phyloP scores from a whole-genome alignment of 2,329 filamentous ascomycete species.

The Akanthomyces dipterigenus region DNA sequence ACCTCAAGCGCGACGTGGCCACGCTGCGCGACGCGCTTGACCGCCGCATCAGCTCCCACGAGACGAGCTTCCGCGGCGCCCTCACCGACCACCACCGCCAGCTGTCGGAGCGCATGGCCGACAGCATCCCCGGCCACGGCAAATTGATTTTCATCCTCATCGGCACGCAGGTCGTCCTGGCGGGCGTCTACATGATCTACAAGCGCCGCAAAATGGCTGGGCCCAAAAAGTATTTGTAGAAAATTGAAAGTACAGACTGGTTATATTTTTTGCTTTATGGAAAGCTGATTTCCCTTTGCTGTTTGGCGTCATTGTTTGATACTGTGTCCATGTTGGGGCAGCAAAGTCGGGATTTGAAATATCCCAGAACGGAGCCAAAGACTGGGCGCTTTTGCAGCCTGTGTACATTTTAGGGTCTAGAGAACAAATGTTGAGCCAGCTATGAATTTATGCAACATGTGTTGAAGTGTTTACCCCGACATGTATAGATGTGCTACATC shows the following conservation, averaged over 20 bases:
- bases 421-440: not conserved
- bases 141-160: slow-evolving; percentile 63
- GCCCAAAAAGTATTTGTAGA: slow-evolving; percentile 87
- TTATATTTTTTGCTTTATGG: not conserved
- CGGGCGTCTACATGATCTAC: slow-evolving; percentile 65
- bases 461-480: no score
- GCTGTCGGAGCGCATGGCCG: slow-evolving; percentile 41
- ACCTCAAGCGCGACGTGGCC: slow-evolving; percentile 45
- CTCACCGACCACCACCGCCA: slow-evolving; percentile 44
- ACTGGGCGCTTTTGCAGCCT: not conserved
- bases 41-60: slow-evolving; percentile 44
- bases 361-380: not conserved
- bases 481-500: no score
- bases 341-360: not conserved
- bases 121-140: slow-evolving; percentile 43
- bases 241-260: no score
- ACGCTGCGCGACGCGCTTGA: slow-evolving; percentile 49
- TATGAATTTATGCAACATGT: not conserved
- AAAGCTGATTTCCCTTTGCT: not conserved
- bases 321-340: not conserved
- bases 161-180: slow-evolving; percentile 65
- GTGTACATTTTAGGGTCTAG: not conserved
- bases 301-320: not conserved
- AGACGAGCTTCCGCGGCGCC: slow-evolving; percentile 45
- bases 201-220: slow-evolving; percentile 68